Evolutionary conservation across 331 rosid species (phyloP).

Genomic region (Acacia concinna): DNA sequence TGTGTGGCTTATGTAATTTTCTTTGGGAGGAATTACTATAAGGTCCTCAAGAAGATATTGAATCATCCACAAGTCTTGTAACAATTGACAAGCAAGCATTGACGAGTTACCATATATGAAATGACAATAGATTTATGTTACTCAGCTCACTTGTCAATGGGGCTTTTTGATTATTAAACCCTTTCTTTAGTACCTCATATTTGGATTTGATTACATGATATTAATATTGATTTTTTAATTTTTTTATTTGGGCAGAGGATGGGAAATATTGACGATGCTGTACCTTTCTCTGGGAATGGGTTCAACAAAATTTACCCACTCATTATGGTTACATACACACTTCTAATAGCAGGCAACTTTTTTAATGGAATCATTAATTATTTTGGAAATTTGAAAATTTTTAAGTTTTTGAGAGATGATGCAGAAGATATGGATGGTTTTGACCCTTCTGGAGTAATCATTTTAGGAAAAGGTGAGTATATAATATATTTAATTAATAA

Average conservation of each 20-base stretch:
- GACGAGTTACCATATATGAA: no score
- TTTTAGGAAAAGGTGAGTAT: conserved; percentile 70
- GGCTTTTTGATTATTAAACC: no score
- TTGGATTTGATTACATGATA: not conserved
- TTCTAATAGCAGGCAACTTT: conserved; percentile 70
- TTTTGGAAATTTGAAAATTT: conserved; percentile 79
- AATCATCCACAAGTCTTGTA: no score
- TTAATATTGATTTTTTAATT: no score
- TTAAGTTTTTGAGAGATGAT: conserved; percentile 55
- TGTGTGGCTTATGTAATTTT: no score
- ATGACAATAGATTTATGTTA: no score
- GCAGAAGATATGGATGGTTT: conserved; percentile 84
- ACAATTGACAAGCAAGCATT: no score
- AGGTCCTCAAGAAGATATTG: no score
- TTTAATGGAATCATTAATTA: conserved; percentile 64
- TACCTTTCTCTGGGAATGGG: conserved; percentile 84
- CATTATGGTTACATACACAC: conserved; percentile 88
- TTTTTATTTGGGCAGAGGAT: conserved; percentile 57
- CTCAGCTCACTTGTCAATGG: no score
- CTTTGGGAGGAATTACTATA: no score
- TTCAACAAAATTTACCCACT: conserved; percentile 92
- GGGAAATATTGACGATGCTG: conserved; percentile 92
- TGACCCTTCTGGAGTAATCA: conserved; percentile 85
- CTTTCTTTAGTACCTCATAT: no score
- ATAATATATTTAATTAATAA: not conserved